Evolutionary conservation across 2,329 filamentous ascomycete genomes (phyloP).

Genomic region (Pestalotiopsis sp.): DNA sequence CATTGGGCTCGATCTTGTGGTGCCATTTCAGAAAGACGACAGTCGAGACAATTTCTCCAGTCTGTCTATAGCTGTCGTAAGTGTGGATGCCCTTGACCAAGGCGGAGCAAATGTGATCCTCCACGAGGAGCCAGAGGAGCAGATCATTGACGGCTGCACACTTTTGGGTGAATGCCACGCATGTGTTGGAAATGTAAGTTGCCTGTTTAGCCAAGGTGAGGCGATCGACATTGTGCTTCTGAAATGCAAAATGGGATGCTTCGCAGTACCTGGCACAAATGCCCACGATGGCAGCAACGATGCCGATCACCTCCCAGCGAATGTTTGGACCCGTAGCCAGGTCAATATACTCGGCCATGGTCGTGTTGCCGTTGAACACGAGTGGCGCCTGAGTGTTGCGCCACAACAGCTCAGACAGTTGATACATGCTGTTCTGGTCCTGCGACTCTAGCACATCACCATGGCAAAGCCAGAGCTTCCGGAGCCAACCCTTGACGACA

Average conservation of each 20-base stretch:
- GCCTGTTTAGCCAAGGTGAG: conserved; percentile 30
- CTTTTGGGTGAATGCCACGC: conserved; percentile 34
- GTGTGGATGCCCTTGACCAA: conserved; percentile 31
- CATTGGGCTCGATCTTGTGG: conserved; percentile 29
- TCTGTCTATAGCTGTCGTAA: conserved; percentile 31
- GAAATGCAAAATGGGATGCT: conserved; percentile 28
- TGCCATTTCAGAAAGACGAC: conserved; percentile 36
- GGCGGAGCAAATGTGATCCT: conserved; percentile 25
- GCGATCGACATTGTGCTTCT: conserved; percentile 29
- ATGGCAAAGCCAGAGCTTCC: conserved; percentile 29
- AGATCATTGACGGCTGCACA: conserved; percentile 35
- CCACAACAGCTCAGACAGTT: conserved; percentile 35
- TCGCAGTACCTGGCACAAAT: conserved; percentile 29
- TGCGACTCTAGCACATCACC: conserved; percentile 30
- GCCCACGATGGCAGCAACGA: conserved; percentile 33
- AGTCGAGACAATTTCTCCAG: conserved; percentile 31
- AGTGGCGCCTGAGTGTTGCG: conserved; percentile 34
- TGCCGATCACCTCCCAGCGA: conserved; percentile 38
- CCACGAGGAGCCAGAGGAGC: conserved; percentile 34
- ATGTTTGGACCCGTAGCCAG: conserved; percentile 32
- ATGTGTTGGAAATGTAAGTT: conserved; percentile 30
- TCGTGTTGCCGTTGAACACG: conserved; percentile 29
- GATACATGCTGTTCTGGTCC: conserved; percentile 34
- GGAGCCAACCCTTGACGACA: conserved; percentile 37
- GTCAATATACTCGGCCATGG: conserved; percentile 29